phyloP scores from a whole-genome alignment of 2,329 filamentous ascomycete species.

The Fusarium brevicatenulatum region DNA sequence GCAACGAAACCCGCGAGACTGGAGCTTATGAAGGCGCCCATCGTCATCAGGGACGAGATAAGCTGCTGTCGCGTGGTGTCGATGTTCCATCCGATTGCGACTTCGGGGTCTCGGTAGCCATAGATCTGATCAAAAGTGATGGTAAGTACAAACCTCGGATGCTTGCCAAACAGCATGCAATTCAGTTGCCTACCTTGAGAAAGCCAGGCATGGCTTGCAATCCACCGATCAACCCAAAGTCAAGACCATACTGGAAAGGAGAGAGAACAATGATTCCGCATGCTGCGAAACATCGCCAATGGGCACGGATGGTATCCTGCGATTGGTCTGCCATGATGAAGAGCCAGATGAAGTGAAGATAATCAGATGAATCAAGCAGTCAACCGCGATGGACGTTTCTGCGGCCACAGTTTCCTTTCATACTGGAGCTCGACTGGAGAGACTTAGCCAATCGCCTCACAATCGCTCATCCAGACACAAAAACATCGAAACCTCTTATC shows the following conservation, averaged over 20 bases:
- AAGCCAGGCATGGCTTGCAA: constrained; percentile 40
- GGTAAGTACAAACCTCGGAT: not conserved
- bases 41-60: constrained; percentile 39
- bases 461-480: not conserved
- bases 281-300: constrained; percentile 39
- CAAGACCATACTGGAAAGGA: constrained; percentile 39
- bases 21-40: constrained; percentile 39
- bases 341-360: not conserved
- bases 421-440: not conserved
- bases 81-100: constrained; percentile 41
- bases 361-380: not conserved
- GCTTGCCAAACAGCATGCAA: not conserved
- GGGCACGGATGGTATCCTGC: constrained; percentile 33
- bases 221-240: constrained; percentile 38
- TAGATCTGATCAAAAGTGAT: constrained; percentile 10
- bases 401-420: not conserved
- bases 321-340: constrained; percentile 13
- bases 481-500: not conserved
- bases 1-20: constrained; percentile 35
- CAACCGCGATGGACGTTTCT: not conserved
- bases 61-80: constrained; percentile 37
- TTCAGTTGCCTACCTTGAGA: constrained; percentile 8
- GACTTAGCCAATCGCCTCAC: not conserved
- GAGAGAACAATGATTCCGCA: constrained; percentile 36
- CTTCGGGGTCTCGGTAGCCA: constrained; percentile 33